phyloP scores from a whole-genome alignment of 495 filamentous ascomycete species.

The Penicillium riverlandense region DNA sequence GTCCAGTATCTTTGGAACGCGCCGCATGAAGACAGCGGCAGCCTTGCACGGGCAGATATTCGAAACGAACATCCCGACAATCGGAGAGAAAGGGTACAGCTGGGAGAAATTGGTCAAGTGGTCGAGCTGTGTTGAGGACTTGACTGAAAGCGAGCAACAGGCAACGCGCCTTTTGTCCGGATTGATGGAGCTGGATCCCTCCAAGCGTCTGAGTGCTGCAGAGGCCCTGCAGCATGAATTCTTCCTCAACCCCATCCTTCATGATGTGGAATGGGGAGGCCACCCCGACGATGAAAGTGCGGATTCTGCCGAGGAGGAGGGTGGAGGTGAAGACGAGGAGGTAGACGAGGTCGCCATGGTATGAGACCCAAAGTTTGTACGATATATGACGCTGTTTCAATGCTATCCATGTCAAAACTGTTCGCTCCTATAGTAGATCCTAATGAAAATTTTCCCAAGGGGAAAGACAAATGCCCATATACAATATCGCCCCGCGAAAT shows the following conservation, averaged over 20 bases:
- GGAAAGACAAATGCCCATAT: too few species aligned
- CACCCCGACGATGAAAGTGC: slow-evolving; percentile 35
- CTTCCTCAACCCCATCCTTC: slow-evolving; percentile 46
- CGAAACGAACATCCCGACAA: slow-evolving; percentile 84
- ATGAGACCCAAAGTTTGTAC: slow-evolving; percentile 20
- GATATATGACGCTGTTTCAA: slow-evolving; percentile 18
- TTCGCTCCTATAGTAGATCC: too few species aligned
- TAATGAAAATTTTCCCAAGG: background rate
- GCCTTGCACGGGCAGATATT: slow-evolving; percentile 80
- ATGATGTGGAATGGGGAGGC: slow-evolving; percentile 42
- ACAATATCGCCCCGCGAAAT: too few species aligned
- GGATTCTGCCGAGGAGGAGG: slow-evolving; percentile 32
- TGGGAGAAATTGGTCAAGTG: slow-evolving; percentile 92
- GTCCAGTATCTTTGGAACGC: slow-evolving; percentile 84
- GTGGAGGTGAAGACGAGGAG: slow-evolving; percentile 29
- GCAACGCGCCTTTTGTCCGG: slow-evolving; percentile 55
- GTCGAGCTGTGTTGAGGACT: slow-evolving; percentile 55
- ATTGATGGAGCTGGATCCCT: slow-evolving; percentile 53
- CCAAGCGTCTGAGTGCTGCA: slow-evolving; percentile 47
- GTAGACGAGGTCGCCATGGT: slow-evolving; percentile 42
- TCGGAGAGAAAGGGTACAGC: slow-evolving; percentile 74
- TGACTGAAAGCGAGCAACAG: slow-evolving; percentile 43
- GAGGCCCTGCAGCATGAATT: slow-evolving; percentile 58
- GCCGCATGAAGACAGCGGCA: slow-evolving; percentile 74
- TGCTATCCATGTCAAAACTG: slow-evolving; percentile 1